These are phyloP conservation scores for Aspergillus panamensis DNA, from an alignment of 495 filamentous ascomycete species.

Conservation along the genomic window DNA sequence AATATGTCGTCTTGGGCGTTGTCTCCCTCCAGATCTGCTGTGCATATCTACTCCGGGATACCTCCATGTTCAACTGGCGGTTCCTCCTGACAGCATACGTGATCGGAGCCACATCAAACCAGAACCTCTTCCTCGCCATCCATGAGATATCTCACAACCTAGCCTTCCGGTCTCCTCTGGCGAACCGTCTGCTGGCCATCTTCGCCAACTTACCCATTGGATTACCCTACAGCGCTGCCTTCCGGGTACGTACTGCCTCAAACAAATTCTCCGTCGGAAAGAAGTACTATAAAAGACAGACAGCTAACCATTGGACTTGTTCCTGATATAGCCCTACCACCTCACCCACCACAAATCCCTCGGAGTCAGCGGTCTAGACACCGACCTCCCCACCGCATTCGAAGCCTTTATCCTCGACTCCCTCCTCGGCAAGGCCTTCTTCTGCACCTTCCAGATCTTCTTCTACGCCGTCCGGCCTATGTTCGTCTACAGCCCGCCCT, in stretches of 20 bases:
- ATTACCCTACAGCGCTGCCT: conserved; percentile 92
- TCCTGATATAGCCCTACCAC: conserved; percentile 73
- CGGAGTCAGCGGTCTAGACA: conserved; percentile 93
- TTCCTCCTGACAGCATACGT: conserved; percentile 88
- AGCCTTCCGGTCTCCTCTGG: conserved; percentile 79
- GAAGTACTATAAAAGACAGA: neutral
- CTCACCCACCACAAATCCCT: conserved; percentile 99
- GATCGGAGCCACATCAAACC: conserved; percentile 93
- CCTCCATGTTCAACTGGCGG: conserved; percentile 73
- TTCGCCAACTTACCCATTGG: conserved; percentile 96
- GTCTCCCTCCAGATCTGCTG: conserved; percentile 76
- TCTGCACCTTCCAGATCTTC: conserved; percentile 98
- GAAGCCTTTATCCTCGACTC: conserved; percentile 95
- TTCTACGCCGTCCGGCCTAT: conserved; percentile 99
- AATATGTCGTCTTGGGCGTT: conserved; percentile 84
- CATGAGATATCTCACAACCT: conserved; percentile 99
- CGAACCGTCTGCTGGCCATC: conserved; percentile 82
- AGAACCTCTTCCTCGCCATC: conserved; percentile 98
- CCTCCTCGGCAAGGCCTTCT: conserved; percentile 97
- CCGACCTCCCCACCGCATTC: conserved; percentile 86
- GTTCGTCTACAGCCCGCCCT: conserved; percentile 83
- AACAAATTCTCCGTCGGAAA: neutral
- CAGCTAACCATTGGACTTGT: neutral
- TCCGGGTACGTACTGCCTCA: conserved; percentile 58
- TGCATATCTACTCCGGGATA: conserved; percentile 75